Evolutionary conservation across 148 eudicot genomes (phyloP), one percentile per base, ranked within the genome.

Genomic region (Fagopyrum homotropicum): DNA sequence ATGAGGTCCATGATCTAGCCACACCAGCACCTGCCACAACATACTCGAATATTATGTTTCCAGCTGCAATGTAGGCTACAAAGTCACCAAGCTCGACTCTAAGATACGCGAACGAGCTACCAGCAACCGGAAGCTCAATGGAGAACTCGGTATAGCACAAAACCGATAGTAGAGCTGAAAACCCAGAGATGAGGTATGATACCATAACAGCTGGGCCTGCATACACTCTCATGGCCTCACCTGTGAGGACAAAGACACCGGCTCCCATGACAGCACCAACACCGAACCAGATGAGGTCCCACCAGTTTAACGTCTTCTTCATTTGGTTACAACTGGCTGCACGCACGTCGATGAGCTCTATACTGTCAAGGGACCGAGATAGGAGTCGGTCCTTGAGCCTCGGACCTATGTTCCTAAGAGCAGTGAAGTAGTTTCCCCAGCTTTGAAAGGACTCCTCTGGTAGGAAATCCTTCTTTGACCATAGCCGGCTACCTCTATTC

Each of bases 121-220:
- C 93, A 1, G 93, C 93, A 1, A 92, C 96, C 0, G 93, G 96
- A 26, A 92, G 84, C 63, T 90, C 98, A 5, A 92, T 79, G 1
- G 98, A 92, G 54, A 92, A 92, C 75, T 92, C 98, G 0, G 93
- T 88, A 80, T 92, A 92, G 77, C 96, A 90, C 76, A 92, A 84
- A 44, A 92, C 96, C 12, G 98, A 88, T 9, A 90, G 89, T 90
- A 92, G 83, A 8, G 98, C 98, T 0, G 96, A 89, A 43, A 92
- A 2, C 6, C 98, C 98, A 0, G 95, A 90, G 46, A 82, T 83
- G 1, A 80, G 82, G 19, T 88, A 92, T 0, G 98, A 92, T 0
- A 90, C 45, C 8, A 90, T 88, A 19, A 92, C 85, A 15, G 91
- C 87, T 0, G 96, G 90, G 6, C 98, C 93, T 0, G 91, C 98